Conservation (phyloP, 2,329 filamentous ascomycete species). For the Fusarium marasasianum region DNA sequence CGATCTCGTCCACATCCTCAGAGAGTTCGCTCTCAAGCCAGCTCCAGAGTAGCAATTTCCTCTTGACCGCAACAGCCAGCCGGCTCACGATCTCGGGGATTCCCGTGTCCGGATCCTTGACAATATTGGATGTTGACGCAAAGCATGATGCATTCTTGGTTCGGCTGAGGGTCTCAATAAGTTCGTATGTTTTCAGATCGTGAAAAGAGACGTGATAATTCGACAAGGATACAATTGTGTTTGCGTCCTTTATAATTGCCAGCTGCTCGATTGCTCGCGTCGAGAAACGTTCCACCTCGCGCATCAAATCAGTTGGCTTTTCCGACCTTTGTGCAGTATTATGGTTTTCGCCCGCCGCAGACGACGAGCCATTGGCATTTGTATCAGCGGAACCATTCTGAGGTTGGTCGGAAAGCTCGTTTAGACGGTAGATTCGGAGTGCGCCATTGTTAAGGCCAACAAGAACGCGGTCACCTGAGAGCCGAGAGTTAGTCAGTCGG, state of each 20-base stretch:
- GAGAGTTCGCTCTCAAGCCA: constrained; percentile 95
- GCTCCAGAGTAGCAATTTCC: constrained; percentile 88
- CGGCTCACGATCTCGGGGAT: constrained; percentile 94
- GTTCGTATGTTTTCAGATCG: constrained; percentile 84
- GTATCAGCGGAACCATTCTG: constrained; percentile 48
- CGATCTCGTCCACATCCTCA: constrained; percentile 77
- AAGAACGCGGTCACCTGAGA: constrained; percentile 82
- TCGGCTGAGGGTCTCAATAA: constrained; percentile 80
- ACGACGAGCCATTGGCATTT: constrained; percentile 42
- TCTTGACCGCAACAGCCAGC: constrained; percentile 91
- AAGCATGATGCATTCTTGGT: constrained; percentile 92
- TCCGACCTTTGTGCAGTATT: constrained; percentile 44
- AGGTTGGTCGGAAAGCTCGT: constrained; percentile 63
- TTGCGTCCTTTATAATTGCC: constrained; percentile 94
- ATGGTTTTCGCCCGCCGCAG: constrained; percentile 43
- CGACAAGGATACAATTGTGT: constrained; percentile 88
- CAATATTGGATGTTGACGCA: constrained; percentile 93
- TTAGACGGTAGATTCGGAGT: constrained; percentile 90
- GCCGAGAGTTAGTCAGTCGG: constrained; percentile 14
- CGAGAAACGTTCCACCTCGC: constrained; percentile 95
- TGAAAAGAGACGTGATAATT: constrained; percentile 90
- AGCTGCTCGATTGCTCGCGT: constrained; percentile 90
- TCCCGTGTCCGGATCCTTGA: constrained; percentile 85
- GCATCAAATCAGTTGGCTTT: constrained; percentile 82
- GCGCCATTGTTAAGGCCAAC: constrained; percentile 91